Percentiles rank a stretch among this genome's conserved stretches.
Conservation (phyloP, 2,329 filamentous ascomycete species). For the Ceratocystis lukuohia region DNA sequence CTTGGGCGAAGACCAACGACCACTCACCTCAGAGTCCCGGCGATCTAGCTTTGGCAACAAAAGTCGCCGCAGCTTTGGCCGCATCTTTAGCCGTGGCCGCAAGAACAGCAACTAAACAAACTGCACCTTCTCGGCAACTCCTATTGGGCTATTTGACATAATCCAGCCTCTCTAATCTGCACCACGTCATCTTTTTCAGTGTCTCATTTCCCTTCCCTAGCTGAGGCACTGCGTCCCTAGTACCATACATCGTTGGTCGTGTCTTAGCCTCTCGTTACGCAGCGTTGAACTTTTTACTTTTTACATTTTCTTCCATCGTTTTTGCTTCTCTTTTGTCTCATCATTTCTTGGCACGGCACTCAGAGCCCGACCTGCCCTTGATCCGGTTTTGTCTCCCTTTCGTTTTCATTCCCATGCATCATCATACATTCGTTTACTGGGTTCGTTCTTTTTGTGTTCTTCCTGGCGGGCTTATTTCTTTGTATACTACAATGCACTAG, state of each 20-base stretch:
- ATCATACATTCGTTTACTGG: conserved; percentile 1
- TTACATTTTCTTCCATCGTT: conserved; percentile 7
- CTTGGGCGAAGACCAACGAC: not conserved
- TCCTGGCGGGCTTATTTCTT: not conserved
- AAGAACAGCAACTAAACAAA: conserved; percentile 14
- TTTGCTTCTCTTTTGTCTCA: not conserved
- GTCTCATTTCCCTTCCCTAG: not conserved
- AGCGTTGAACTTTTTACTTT: conserved; percentile 11
- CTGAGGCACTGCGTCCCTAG: not conserved
- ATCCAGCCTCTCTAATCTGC: not conserved
- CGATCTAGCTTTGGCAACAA: conserved; percentile 10
- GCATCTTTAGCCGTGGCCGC: conserved; percentile 11
- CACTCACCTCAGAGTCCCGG: conserved; percentile 13
- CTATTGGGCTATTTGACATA: not conserved
- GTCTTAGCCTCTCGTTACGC: conserved; percentile 2
- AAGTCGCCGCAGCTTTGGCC: conserved; percentile 10
- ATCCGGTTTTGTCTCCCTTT: not conserved
- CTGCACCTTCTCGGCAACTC: not conserved
- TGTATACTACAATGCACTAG: not conserved
- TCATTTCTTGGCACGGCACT: conserved; percentile 10
- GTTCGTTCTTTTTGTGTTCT: not conserved
- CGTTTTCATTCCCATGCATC: not conserved
- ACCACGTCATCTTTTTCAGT: conserved; percentile 5
- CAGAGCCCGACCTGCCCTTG: conserved; percentile 6
- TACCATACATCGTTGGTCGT: not conserved